Evolutionary conservation across 2,329 filamentous ascomycete species (phyloP).

Genomic region (Talaromyces sp.): DNA sequence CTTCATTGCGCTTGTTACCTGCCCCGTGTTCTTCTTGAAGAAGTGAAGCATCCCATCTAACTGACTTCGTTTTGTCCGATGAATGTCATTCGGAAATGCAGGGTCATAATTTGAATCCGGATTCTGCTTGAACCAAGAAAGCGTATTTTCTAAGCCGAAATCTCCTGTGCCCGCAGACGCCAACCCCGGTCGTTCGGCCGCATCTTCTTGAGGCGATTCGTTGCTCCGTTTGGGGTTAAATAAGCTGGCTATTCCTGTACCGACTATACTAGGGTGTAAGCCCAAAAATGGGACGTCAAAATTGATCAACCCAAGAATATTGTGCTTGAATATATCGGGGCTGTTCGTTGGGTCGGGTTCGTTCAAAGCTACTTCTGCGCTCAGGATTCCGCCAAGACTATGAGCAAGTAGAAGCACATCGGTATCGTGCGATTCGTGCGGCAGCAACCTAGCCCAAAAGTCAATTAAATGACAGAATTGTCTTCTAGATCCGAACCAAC

Average conservation of each 20-base stretch:
- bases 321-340: conserved; percentile 56
- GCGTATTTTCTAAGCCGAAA: not conserved
- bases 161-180: not conserved
- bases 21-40: conserved; percentile 72
- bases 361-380: conserved; percentile 70
- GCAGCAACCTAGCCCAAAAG: conserved; percentile 53
- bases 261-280: conserved; percentile 80
- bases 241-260: conserved; percentile 73
- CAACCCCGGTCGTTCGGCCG: conserved; percentile 7
- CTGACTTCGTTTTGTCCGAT: conserved; percentile 63
- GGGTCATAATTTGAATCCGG: conserved; percentile 65
- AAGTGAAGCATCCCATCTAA: conserved; percentile 64
- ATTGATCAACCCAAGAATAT: conserved; percentile 72
- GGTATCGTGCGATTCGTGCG: conserved; percentile 66
- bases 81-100: conserved; percentile 68
- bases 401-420: conserved; percentile 82
- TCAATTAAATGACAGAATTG: not conserved
- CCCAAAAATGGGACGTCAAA: conserved; percentile 85
- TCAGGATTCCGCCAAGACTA: conserved; percentile 81
- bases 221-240: conserved; percentile 49
- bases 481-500: conserved; percentile 32
- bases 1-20: conserved; percentile 63
- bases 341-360: conserved; percentile 17
- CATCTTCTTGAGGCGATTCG: conserved; percentile 8
- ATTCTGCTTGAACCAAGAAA: conserved; percentile 15